Conservation (phyloP, 306 rosid genomes). For the Sicyos edulis region DNA sequence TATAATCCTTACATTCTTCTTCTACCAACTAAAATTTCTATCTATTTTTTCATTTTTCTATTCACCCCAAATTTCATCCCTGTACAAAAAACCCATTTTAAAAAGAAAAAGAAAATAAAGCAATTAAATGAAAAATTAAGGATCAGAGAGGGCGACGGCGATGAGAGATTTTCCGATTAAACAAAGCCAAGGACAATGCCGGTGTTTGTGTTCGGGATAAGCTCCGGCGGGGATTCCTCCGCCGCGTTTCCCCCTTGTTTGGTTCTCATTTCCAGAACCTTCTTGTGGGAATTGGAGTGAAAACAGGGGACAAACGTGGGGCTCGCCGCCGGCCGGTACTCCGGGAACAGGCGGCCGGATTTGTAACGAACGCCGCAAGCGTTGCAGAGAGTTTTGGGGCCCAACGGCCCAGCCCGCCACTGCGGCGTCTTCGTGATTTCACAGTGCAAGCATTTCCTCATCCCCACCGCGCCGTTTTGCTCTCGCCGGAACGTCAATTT, state of each 20-base stretch:
- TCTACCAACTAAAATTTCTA: too few species aligned
- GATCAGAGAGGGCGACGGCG: conserved; percentile 26
- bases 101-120: conserved; percentile 36
- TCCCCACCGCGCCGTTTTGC: conserved; percentile 35
- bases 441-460: conserved; percentile 96
- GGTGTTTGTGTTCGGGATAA: conserved; percentile 71
- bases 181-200: conserved; percentile 62
- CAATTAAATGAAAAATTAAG: conserved; percentile 37
- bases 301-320: conserved; percentile 72
- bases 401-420: conserved; percentile 99
- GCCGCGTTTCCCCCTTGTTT: conserved; percentile 29
- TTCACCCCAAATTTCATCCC: conserved; percentile 46
- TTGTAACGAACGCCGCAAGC: conserved; percentile 94
- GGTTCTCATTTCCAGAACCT: conserved; percentile 83
- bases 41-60: conserved; percentile 19
- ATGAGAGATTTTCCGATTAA: conserved; percentile 32
- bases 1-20: conserved; percentile 23
- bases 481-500: conserved; percentile 43
- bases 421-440: conserved; percentile 97
- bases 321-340: conserved; percentile 94
- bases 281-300: conserved; percentile 95
- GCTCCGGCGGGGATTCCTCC: conserved; percentile 55
- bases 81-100: conserved; percentile 51
- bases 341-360: conserved; percentile 90
- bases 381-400: conserved; percentile 91